These are phyloP conservation scores for Penicillium capsulatum DNA, from an alignment of 2,329 filamentous ascomycete genomes.

Conservation along the genomic window DNA sequence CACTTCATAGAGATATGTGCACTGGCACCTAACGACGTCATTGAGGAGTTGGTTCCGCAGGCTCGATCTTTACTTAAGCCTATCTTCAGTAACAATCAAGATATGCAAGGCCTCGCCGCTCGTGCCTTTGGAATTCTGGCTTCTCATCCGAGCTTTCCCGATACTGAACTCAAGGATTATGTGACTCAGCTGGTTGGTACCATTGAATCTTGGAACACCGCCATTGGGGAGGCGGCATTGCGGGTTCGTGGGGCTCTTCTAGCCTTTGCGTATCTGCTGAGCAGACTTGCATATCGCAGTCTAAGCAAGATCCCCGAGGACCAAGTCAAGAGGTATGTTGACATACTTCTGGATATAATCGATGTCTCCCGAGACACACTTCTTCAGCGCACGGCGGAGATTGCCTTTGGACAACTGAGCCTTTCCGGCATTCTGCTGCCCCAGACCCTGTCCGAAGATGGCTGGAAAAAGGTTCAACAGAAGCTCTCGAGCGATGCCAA, in stretches of 20 bases:
- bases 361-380: constrained; percentile 52
- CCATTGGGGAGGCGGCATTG: constrained; percentile 58
- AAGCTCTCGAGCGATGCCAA: constrained; percentile 66
- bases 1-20: constrained; percentile 54
- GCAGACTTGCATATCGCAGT: constrained; percentile 52
- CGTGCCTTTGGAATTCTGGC: constrained; percentile 71
- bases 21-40: constrained; percentile 50
- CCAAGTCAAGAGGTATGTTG: constrained; percentile 43
- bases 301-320: constrained; percentile 30
- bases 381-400: constrained; percentile 55
- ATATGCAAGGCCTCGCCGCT: constrained; percentile 62
- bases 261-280: constrained; percentile 55
- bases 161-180: constrained; percentile 41
- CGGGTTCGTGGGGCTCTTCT: constrained; percentile 59
- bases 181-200: constrained; percentile 48
- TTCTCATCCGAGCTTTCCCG: constrained; percentile 54
- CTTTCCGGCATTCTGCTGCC: constrained; percentile 52
- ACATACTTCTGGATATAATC: constrained; percentile 50
- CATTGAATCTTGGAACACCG: constrained; percentile 52
- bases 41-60: constrained; percentile 50
- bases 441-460: constrained; percentile 25
- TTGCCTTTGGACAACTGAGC: constrained; percentile 59
- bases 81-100: constrained; percentile 67
- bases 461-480: constrained; percentile 52
- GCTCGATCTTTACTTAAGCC: constrained; percentile 55